Conservation (phyloP, 768 basidiomycete species). For the Infundibulicybe gibba region DNA sequence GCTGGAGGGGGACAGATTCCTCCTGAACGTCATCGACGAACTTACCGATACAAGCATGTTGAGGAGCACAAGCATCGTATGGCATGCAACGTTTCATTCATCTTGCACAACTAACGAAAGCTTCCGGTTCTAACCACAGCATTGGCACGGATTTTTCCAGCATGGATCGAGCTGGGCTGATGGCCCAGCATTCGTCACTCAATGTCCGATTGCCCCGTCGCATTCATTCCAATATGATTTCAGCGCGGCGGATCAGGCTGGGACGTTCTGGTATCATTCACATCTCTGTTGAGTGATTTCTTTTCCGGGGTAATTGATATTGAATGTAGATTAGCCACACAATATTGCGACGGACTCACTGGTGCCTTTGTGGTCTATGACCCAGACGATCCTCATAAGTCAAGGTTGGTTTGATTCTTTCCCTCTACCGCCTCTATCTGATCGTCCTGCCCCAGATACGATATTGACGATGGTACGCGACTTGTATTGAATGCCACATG, state of each 20-base stretch:
- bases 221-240: slow-evolving; percentile 40
- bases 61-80: slow-evolving; percentile 46
- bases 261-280: slow-evolving; percentile 43
- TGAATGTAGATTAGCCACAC: slow-evolving; percentile 32
- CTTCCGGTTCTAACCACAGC: slow-evolving; percentile 31
- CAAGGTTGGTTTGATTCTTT: slow-evolving; percentile 12
- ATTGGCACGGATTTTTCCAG: slow-evolving; percentile 42
- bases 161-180: slow-evolving; percentile 33
- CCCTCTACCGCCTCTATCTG: background rate
- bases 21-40: slow-evolving; percentile 42
- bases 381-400: slow-evolving; percentile 25
- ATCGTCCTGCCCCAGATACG: slow-evolving; percentile 14
- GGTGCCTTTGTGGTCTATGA: slow-evolving; percentile 48
- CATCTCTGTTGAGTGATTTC: slow-evolving; percentile 20
- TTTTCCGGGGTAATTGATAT: background rate
- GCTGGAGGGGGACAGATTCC: slow-evolving; percentile 35
- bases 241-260: slow-evolving; percentile 27
- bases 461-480: slow-evolving; percentile 41
- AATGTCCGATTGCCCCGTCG: slow-evolving; percentile 37
- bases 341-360: slow-evolving; percentile 56
- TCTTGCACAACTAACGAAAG: background rate
- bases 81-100: slow-evolving; percentile 9
- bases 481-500: no score
- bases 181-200: slow-evolving; percentile 33
- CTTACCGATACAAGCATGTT: slow-evolving; percentile 48